Conservation (phyloP, 1,284 basidiomycete species). For the Ganoderma meredithae region DNA sequence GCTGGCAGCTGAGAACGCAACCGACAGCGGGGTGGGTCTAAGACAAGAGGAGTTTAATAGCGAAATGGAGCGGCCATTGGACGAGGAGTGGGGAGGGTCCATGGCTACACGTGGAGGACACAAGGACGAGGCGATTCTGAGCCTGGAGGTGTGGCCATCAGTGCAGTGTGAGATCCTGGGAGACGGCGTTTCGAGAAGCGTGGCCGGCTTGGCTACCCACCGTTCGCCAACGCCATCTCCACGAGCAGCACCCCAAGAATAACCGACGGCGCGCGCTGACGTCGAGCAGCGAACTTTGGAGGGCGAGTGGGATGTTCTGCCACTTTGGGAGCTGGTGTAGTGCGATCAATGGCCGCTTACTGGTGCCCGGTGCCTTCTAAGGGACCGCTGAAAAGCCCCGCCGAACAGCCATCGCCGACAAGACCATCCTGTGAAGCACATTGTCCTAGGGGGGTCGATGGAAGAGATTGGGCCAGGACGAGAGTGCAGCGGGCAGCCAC, state of each 20-base stretch:
- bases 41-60: background rate
- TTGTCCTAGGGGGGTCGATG: background rate
- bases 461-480: background rate
- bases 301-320: background rate
- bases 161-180: background rate
- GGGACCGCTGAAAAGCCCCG: background rate
- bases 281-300: background rate
- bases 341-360: background rate
- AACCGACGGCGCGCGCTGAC: background rate
- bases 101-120: slow-evolving; percentile 7
- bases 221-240: slow-evolving; percentile 2
- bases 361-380: background rate
- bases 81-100: background rate
- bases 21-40: background rate
- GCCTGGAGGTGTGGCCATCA: slow-evolving; percentile 2
- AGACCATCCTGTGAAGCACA: background rate
- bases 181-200: slow-evolving; percentile 1
- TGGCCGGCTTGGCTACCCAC: background rate
- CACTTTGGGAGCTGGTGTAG: background rate
- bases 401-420: background rate
- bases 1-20: background rate
- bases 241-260: slow-evolving; percentile 1
- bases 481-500: background rate
- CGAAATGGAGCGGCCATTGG: background rate
- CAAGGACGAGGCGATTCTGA: slow-evolving; percentile 5